A percentile compares a stretch with the other conserved stretches of the same genome.
phyloP scores from a whole-genome alignment of 352 stramenopile species.

The Phytophthora quininea region DNA sequence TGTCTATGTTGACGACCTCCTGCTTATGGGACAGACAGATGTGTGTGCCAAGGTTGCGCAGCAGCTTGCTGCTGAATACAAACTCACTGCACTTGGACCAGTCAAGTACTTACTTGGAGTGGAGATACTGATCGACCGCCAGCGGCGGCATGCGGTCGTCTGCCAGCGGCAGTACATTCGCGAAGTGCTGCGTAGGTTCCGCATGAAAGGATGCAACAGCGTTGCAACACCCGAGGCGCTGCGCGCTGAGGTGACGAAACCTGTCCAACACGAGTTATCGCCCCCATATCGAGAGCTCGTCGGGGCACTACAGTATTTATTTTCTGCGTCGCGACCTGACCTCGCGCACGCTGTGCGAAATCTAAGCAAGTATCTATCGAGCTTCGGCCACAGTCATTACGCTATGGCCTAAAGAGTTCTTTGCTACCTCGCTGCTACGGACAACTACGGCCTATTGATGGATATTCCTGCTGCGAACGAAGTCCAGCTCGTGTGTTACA shows the following conservation, averaged over 20 bases:
- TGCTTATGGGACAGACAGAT: background rate
- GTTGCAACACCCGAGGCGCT: conserved; percentile 11
- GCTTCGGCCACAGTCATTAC: conserved; percentile 3
- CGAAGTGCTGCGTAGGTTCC: conserved; percentile 7
- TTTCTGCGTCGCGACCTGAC: conserved; percentile 11
- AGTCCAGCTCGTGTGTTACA: conserved; percentile 1
- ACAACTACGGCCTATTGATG: background rate
- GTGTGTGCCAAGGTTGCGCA: background rate
- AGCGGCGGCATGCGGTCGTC: conserved; percentile 7
- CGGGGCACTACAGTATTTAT: conserved; percentile 7
- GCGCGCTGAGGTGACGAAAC: background rate
- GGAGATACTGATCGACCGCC: conserved; percentile 13
- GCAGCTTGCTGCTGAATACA: conserved; percentile 1
- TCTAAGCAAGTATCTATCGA: conserved; percentile 2
- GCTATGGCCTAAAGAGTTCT: background rate
- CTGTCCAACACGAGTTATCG: background rate
- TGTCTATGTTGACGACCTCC: conserved; percentile 16
- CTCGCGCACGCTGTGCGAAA: conserved; percentile 12
- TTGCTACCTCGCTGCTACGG: background rate
- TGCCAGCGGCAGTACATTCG: conserved; percentile 5
- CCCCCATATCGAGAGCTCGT: background rate
- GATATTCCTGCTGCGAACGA: background rate
- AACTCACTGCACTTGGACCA: conserved; percentile 16
- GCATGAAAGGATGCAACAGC: conserved; percentile 1
- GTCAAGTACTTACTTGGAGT: conserved; percentile 23